Evolutionary conservation across 1,284 basidiomycete genomes (phyloP).

Genomic region (Apiotrichum laibachii): DNA sequence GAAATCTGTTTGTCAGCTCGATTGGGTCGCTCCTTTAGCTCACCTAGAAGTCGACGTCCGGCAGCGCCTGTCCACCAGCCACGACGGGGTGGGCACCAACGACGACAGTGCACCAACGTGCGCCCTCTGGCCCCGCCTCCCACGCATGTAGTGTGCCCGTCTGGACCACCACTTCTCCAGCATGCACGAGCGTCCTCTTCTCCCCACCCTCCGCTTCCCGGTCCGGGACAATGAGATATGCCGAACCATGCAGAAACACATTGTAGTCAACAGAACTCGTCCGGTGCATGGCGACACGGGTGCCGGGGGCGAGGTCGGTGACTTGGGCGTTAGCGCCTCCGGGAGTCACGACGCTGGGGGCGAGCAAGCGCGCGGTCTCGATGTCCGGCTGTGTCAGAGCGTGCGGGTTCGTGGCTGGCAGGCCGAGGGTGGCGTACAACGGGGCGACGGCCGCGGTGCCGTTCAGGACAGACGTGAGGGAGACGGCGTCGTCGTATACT

Average conservation of each 20-base stretch:
- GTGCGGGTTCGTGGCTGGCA: slow-evolving; percentile 30
- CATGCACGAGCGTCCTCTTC: slow-evolving; percentile 32
- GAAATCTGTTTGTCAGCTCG: too few species aligned
- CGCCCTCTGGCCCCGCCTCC: slow-evolving; percentile 45
- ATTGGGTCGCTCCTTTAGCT: too few species aligned
- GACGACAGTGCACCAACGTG: slow-evolving; percentile 43
- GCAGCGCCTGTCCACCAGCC: slow-evolving; percentile 30
- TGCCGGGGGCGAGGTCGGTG: slow-evolving; percentile 41
- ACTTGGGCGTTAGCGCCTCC: slow-evolving; percentile 43
- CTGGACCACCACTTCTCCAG: slow-evolving; percentile 48
- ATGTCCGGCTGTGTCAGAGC: slow-evolving; percentile 24
- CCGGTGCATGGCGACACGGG: slow-evolving; percentile 39
- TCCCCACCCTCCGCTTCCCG: slow-evolving; percentile 14
- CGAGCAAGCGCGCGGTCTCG: slow-evolving; percentile 18
- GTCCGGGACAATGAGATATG: slow-evolving; percentile 34
- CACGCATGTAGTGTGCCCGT: slow-evolving; percentile 49
- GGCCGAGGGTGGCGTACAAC: slow-evolving; percentile 33
- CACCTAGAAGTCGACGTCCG: slow-evolving; percentile 36
- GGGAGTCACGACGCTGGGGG: slow-evolving; percentile 31
- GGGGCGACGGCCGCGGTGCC: slow-evolving; percentile 33
- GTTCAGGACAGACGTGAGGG: slow-evolving; percentile 24
- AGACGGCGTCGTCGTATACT: slow-evolving; percentile 27
- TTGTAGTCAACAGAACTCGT: slow-evolving; percentile 47
- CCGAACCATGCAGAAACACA: slow-evolving; percentile 37
- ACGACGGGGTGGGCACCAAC: slow-evolving; percentile 40